Evolutionary conservation across 768 basidiomycete genomes (phyloP), one percentile per base, ranked within the genome.

Genomic region (Kwoniella sp.): DNA sequence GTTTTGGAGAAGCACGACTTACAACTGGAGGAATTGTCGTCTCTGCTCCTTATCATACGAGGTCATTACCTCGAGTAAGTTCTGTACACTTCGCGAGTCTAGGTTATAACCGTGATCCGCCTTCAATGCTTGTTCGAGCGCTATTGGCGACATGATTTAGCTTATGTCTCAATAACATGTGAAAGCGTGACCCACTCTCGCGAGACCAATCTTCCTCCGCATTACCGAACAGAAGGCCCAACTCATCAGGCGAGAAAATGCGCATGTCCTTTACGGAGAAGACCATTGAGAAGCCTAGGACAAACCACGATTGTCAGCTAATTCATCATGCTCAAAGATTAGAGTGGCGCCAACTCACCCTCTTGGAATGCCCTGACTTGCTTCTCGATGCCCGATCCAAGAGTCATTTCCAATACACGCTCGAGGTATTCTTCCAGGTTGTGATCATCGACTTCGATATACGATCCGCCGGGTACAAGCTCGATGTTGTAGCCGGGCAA

Each of bases 41-140:
- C 94, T 88, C 20, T 86, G 86, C 1, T 86, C 79, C 17, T 78
- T 80, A 74, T 93, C 89, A 73, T 90, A 96, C 59, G 86, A 86
- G 1, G 90, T 84, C 88, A 99, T 91, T 68, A 92, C 86, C 58
- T 90, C 91, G 26, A 97, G 81, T 61, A 99, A 85, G 74, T 92
- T 88, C 51, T 89, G 87, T 65, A 99, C 94, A 0, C 93, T 88
- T 38, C 90, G 88, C 76, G 92, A 94, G 77, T 98, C 95, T 13
- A 90, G 88, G 74, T 95, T 93, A 85, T 94, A 99, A 8, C 96
- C 96, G 77, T 99, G 96, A 74, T 99, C 96, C 12, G 96, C 96
- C 81, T 97, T 98, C 79, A 97, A 80, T 2, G 90, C 88, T 78
- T 95, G 93, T 38, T 86, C 87, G 34, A 98, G 85, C 23, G 93